Percentiles rank a stretch among this genome's conserved stretches.
These are phyloP conservation scores for Kodamaea derodonti DNA, from an alignment of 1,139 yeast species.

Conservation along the genomic window DNA sequence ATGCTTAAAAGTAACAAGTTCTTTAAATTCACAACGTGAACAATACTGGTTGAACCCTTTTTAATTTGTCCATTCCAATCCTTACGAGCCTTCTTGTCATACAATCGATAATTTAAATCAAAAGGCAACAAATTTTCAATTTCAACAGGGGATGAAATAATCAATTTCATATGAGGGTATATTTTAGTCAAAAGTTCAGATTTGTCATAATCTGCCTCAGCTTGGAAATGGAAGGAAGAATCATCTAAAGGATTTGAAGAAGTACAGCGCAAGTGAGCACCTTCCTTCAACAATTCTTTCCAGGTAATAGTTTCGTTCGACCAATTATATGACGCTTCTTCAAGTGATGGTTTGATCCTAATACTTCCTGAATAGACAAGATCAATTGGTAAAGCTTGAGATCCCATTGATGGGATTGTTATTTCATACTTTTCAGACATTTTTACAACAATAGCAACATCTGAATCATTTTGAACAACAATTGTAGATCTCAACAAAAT, in stretches of 20 bases:
- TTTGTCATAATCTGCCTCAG: conserved; percentile 60
- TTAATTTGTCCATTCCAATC: conserved; percentile 65
- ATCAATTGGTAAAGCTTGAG: conserved; percentile 70
- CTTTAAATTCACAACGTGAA: conserved; percentile 78
- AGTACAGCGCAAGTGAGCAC: conserved; percentile 59
- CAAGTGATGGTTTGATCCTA: conserved; percentile 53
- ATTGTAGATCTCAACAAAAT: conserved; percentile 75
- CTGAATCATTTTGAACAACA: conserved; percentile 66
- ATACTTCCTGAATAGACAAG: conserved; percentile 57
- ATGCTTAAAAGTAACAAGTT: conserved; percentile 70
- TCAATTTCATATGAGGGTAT: conserved; percentile 81
- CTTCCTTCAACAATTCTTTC: conserved; percentile 55
- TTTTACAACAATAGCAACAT: conserved; percentile 49
- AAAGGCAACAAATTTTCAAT: conserved; percentile 83
- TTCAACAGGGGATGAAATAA: conserved; percentile 82
- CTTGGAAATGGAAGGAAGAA: conserved; percentile 65
- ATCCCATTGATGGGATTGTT: conserved; percentile 48
- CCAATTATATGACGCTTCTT: conserved; percentile 60
- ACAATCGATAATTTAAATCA: conserved; percentile 71
- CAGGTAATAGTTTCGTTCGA: conserved; percentile 59
- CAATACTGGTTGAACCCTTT: conserved; percentile 63
- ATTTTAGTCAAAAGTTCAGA: conserved; percentile 67
- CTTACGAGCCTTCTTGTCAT: conserved; percentile 68
- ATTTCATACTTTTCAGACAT: conserved; percentile 25
- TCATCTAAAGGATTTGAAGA: conserved; percentile 34